These are phyloP conservation scores for Teratosphaeria destructans DNA, from an alignment of 2,329 filamentous ascomycete species.

Conservation along the genomic window DNA sequence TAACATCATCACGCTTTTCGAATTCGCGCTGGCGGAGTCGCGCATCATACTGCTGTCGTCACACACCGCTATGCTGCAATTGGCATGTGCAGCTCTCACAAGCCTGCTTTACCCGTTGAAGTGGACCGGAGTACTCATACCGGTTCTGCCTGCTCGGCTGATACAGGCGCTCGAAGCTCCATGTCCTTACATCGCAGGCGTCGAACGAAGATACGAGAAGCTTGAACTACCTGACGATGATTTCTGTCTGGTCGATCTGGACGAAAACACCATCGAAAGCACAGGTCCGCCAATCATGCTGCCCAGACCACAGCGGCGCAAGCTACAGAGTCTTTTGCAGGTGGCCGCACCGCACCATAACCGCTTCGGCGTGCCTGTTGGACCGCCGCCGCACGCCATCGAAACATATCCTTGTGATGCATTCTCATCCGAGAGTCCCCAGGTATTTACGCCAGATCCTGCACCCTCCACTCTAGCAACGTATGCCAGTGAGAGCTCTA, in stretches of 20 bases:
- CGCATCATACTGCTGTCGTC: slow-evolving; percentile 94
- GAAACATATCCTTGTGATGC: slow-evolving; percentile 87
- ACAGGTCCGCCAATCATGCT: slow-evolving; percentile 67
- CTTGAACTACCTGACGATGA: slow-evolving; percentile 86
- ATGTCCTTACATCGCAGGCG: slow-evolving; percentile 92
- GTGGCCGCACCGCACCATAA: slow-evolving; percentile 82
- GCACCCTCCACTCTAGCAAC: slow-evolving; percentile 65
- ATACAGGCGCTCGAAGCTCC: slow-evolving; percentile 86
- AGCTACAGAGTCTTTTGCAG: slow-evolving; percentile 79
- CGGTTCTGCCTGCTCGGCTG: slow-evolving; percentile 74
- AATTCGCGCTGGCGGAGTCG: slow-evolving; percentile 86
- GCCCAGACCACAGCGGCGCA: slow-evolving; percentile 80
- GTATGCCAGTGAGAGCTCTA: slow-evolving; percentile 81
- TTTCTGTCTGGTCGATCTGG: slow-evolving; percentile 87
- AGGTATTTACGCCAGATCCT: slow-evolving; percentile 65
- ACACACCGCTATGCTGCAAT: slow-evolving; percentile 89
- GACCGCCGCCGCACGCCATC: slow-evolving; percentile 82
- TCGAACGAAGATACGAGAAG: slow-evolving; percentile 82
- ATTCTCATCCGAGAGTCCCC: slow-evolving; percentile 76
- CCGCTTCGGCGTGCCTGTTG: slow-evolving; percentile 74
- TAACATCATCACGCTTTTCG: slow-evolving; percentile 85
- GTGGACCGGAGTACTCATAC: slow-evolving; percentile 91
- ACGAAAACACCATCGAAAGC: slow-evolving; percentile 81
- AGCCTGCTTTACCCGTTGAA: slow-evolving; percentile 80
- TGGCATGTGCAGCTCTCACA: slow-evolving; percentile 77